A percentile compares a stretch with the other conserved stretches of the same genome.
Conservation (phyloP, 352 stramenopile species). For the Phytophthora vignae region DNA sequence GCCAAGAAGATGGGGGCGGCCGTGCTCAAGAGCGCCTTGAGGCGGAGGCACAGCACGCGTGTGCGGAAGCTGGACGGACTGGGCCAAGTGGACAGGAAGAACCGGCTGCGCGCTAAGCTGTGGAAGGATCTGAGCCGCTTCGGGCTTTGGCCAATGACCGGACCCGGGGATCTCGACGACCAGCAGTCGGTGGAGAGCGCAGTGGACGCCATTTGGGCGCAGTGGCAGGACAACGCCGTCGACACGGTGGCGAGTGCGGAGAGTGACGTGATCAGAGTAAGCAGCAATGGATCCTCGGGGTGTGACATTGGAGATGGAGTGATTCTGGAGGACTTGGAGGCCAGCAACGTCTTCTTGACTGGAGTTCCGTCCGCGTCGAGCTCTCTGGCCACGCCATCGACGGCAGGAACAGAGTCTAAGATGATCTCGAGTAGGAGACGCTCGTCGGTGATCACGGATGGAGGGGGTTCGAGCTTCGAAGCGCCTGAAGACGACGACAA, state of each 20-base stretch:
- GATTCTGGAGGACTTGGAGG: slow-evolving; percentile 13
- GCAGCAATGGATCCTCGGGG: slow-evolving; percentile 1
- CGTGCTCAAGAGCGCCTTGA: slow-evolving; percentile 25
- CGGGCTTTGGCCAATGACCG: slow-evolving; percentile 59
- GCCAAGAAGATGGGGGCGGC: slow-evolving; percentile 16
- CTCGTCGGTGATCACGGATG: slow-evolving; percentile 11
- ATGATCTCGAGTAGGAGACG: not conserved
- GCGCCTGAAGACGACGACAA: slow-evolving; percentile 26
- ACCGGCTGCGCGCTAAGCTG: slow-evolving; percentile 55
- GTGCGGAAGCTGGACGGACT: slow-evolving; percentile 45
- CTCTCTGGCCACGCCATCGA: not conserved
- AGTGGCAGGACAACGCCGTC: slow-evolving; percentile 47
- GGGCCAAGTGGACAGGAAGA: slow-evolving; percentile 28
- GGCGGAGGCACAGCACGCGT: slow-evolving; percentile 36
- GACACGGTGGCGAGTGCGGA: not conserved
- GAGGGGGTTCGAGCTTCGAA: slow-evolving; percentile 2
- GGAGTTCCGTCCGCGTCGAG: slow-evolving; percentile 28
- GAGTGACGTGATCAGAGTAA: not conserved
- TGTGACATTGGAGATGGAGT: slow-evolving; percentile 9
- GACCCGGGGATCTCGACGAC: slow-evolving; percentile 24
- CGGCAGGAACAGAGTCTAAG: not conserved
- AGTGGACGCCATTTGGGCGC: slow-evolving; percentile 66
- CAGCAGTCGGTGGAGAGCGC: slow-evolving; percentile 48
- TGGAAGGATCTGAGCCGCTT: slow-evolving; percentile 66
- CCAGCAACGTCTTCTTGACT: slow-evolving; percentile 39